Base-by-base conservation (phyloP, 2,329 filamentous ascomycete species). In the Hypomyces rosellus region DNA sequence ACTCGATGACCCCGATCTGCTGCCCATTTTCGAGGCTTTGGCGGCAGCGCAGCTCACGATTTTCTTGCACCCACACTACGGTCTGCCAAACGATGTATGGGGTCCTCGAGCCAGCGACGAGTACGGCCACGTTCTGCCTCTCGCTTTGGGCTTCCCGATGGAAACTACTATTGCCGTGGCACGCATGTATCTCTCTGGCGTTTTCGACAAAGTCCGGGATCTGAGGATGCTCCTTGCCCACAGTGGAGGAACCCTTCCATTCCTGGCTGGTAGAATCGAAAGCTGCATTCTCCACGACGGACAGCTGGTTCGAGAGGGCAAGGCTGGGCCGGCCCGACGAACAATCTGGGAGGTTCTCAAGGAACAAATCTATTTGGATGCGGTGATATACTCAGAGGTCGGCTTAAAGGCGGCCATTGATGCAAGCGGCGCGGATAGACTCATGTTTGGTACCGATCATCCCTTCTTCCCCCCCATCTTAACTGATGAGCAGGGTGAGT, bases 21-120 rank as follows among this genome's bases (percentile, higher is more conserved):
- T 92, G 34, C 82, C 86, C 0, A 77, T 96, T 11, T 88, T 89
- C 68, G 66, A 75, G 11, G 83, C 85, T 0, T 68, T 96, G 1
- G 81, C 88, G 39, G 76, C 78, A 38, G 78, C 80, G 0, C 67
- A 74, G 7, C 73, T 89, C 34, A 73, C 87, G 20, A 74, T 95
- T 45, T 96, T 96, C 70, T 68, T 96, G 46, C 91, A 96, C 67
- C 91, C 91, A 25, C 91, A 96, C 68, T 96, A 96, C 65, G 91
- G 91, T 1, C 78, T 96, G 2, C 90, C 89, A 0, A 79, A 80
- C 52, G 79, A 82, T 8, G 88, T 95, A 3, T 96, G 88, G 70
- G 91, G 91, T 0, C 80, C 87, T 0, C 74, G 85, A 7, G 81
- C 80, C 0, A 72, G 67, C 38, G 74, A 71, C 18, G 84, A 85